phyloP scores from a whole-genome alignment of 1,284 basidiomycete species.

The Pyrrhoderma noxium region DNA sequence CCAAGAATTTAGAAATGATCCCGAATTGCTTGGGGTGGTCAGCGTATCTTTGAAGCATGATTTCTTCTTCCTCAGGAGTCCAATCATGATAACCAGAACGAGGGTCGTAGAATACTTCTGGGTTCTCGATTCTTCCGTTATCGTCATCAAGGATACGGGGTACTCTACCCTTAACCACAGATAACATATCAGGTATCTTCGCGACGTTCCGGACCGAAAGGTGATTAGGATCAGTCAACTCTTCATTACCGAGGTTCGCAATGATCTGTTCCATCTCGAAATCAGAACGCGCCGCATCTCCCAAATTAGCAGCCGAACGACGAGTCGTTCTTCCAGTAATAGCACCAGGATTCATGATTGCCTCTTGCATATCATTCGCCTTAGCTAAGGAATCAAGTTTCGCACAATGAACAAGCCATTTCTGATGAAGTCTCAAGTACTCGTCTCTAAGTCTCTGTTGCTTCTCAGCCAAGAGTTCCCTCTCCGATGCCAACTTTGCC shows the following conservation, averaged over 20 bases:
- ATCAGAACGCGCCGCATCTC: slow-evolving; percentile 90
- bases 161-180: slow-evolving; percentile 54
- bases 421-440: slow-evolving; percentile 60
- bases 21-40: slow-evolving; percentile 92
- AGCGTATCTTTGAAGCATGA: slow-evolving; percentile 79
- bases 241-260: slow-evolving; percentile 86
- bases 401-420: slow-evolving; percentile 66
- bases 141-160: slow-evolving; percentile 76
- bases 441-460: slow-evolving; percentile 51
- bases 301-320: slow-evolving; percentile 61
- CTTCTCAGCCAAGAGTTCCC: slow-evolving; percentile 48
- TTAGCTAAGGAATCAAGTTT: slow-evolving; percentile 47
- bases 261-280: slow-evolving; percentile 97
- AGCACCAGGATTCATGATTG: slow-evolving; percentile 31
- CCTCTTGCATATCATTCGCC: slow-evolving; percentile 32
- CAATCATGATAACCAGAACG: slow-evolving; percentile 71
- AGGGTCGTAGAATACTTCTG: slow-evolving; percentile 71
- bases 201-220: slow-evolving; percentile 87
- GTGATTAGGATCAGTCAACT: slow-evolving; percentile 85
- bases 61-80: slow-evolving; percentile 80
- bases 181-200: slow-evolving; percentile 86
- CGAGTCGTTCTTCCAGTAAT: slow-evolving; percentile 62
- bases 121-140: slow-evolving; percentile 76
- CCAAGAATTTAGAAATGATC: slow-evolving; percentile 72
- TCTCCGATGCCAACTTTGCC: slow-evolving; percentile 46